Evolutionary conservation across 768 basidiomycete genomes (phyloP).

Genomic region (Leccinum truebloodii): DNA sequence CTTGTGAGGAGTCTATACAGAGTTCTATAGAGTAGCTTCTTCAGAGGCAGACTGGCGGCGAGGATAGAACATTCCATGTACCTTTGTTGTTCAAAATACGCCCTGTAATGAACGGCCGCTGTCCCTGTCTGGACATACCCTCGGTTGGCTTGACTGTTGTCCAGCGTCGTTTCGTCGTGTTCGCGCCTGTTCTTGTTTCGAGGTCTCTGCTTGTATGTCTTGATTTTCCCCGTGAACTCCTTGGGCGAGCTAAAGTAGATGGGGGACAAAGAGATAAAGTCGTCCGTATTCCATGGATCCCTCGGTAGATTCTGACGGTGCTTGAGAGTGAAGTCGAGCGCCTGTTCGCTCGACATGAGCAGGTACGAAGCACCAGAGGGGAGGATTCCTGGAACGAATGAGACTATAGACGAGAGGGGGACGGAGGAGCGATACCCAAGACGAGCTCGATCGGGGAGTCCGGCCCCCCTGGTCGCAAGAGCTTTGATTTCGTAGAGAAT

Average conservation of each 20-base stretch:
- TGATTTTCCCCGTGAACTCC: slow-evolving; percentile 41
- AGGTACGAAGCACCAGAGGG: slow-evolving; percentile 46
- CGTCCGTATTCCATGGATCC: slow-evolving; percentile 13
- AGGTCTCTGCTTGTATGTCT: slow-evolving; percentile 39
- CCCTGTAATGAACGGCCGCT: slow-evolving; percentile 33
- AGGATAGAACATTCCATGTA: neutral
- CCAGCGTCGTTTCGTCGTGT: slow-evolving; percentile 13
- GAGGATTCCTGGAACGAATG: slow-evolving; percentile 40
- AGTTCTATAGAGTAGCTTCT: slow-evolving; percentile 22
- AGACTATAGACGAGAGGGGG: neutral
- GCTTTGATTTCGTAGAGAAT: slow-evolving; percentile 27
- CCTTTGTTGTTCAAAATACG: slow-evolving; percentile 50
- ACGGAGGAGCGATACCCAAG: slow-evolving; percentile 35
- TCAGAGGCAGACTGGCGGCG: neutral
- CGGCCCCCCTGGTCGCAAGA: slow-evolving; percentile 30
- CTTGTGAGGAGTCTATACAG: slow-evolving; percentile 34
- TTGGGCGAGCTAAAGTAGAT: slow-evolving; percentile 38
- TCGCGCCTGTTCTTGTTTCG: slow-evolving; percentile 34
- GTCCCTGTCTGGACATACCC: slow-evolving; percentile 30
- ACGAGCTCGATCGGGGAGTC: slow-evolving; percentile 41
- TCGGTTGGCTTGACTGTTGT: slow-evolving; percentile 47
- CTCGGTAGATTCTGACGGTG: slow-evolving; percentile 20
- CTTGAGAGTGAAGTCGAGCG: slow-evolving; percentile 21
- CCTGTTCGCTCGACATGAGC: slow-evolving; percentile 40
- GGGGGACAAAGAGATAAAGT: slow-evolving; percentile 50